These are phyloP conservation scores for Penicillium malachiteum DNA, from an alignment of 495 filamentous ascomycete species.

Conservation along the genomic window DNA sequence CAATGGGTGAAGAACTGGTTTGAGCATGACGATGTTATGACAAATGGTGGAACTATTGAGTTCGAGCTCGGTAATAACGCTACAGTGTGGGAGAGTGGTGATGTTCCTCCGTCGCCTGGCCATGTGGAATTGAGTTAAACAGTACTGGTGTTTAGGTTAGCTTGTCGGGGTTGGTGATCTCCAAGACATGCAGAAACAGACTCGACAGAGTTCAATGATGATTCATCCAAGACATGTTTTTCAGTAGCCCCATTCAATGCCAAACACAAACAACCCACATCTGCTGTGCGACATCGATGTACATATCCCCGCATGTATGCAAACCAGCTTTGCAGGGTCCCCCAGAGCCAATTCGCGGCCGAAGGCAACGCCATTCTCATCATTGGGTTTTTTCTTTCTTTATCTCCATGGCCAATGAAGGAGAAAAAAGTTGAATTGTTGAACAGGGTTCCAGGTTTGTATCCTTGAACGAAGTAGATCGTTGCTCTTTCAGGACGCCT, in stretches of 20 bases:
- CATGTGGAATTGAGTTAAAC: slow-evolving; percentile 18
- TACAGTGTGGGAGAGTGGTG: slow-evolving; percentile 56
- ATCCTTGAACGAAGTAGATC: slow-evolving; percentile 10
- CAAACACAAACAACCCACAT: background rate
- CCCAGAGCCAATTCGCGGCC: no score
- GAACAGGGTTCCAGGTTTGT: slow-evolving; percentile 8
- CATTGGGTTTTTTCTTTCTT: background rate
- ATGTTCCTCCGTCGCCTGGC: slow-evolving; percentile 52
- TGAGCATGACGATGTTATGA: slow-evolving; percentile 62
- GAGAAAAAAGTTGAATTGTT: background rate
- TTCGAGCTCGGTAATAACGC: slow-evolving; percentile 58
- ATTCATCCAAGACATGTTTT: no score
- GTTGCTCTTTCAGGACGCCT: slow-evolving; percentile 16
- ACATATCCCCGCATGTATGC: no score
- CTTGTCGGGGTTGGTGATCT: no score
- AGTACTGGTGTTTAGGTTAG: no score
- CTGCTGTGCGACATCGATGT: background rate
- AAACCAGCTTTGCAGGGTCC: no score
- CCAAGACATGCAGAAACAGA: no score
- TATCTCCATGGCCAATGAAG: background rate
- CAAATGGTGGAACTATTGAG: slow-evolving; percentile 58
- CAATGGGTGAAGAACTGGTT: slow-evolving; percentile 56
- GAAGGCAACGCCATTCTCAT: background rate
- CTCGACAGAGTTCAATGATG: no score
- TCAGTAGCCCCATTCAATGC: background rate